phyloP scores from a whole-genome alignment of 164 flowering plant species.

The Liquidambar formosana region DNA sequence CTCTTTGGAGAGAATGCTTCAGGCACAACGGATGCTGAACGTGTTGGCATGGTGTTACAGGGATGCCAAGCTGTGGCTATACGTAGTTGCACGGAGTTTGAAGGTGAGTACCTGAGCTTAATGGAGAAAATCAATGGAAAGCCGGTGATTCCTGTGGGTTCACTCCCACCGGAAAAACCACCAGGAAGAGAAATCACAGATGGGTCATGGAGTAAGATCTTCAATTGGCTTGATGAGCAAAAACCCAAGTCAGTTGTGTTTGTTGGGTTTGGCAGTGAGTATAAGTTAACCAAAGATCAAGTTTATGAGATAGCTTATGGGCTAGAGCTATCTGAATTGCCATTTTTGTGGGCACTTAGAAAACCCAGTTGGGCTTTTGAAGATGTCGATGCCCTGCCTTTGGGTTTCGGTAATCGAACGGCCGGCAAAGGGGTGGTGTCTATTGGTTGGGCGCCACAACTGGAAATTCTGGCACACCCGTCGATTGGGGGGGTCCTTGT shows the following conservation, averaged over 20 bases:
- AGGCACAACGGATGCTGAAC: slow-evolving; percentile 7
- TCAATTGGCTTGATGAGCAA: too few relatives aligned
- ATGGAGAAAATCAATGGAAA: not conserved
- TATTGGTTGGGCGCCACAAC: slow-evolving; percentile 51
- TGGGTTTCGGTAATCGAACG: slow-evolving; percentile 23
- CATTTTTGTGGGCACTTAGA: slow-evolving; percentile 32
- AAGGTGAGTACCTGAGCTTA: slow-evolving; percentile 14
- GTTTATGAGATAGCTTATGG: too few relatives aligned
- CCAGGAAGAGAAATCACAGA: not conserved
- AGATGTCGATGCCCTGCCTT: slow-evolving; percentile 21
- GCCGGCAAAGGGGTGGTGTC: slow-evolving; percentile 28
- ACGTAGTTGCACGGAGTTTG: slow-evolving; percentile 18
- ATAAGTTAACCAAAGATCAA: too few relatives aligned
- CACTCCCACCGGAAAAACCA: slow-evolving; percentile 12
- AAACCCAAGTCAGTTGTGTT: too few relatives aligned
- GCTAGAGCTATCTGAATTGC: too few relatives aligned
- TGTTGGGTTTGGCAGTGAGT: too few relatives aligned
- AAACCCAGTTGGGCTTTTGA: slow-evolving; percentile 19
- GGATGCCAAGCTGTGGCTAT: not conserved
- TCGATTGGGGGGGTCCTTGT: slow-evolving; percentile 43
- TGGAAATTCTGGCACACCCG: slow-evolving; percentile 34
- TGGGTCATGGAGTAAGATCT: not conserved
- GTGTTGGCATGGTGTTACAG: not conserved
- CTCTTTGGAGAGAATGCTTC: slow-evolving; percentile 7
- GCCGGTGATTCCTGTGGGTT: slow-evolving; percentile 18